Evolutionary conservation across 768 basidiomycete species (phyloP).

Genomic region (Pleurotus giganteus): DNA sequence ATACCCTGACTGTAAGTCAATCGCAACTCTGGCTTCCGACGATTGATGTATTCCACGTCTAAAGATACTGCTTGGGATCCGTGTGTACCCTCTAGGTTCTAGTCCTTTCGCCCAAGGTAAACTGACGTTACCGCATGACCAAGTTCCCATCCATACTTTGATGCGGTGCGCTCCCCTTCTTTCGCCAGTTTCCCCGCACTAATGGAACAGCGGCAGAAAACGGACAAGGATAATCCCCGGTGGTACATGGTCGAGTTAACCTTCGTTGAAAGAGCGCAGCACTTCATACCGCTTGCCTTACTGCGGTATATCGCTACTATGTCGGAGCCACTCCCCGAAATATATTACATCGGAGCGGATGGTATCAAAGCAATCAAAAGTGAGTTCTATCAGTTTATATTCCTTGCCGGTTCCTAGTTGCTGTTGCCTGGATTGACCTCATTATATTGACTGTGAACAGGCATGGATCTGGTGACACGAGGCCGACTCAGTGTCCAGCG

Average conservation of each 20-base stretch:
- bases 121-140: not conserved
- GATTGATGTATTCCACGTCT: conserved; percentile 4
- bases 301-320: conserved; percentile 60
- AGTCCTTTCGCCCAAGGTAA: conserved; percentile 10
- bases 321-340: conserved; percentile 35
- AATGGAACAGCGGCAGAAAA: conserved; percentile 54
- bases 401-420: conserved; percentile 2
- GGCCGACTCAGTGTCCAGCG: conserved; percentile 89
- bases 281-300: conserved; percentile 79
- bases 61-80: conserved; percentile 89
- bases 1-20: conserved; percentile 81
- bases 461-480: conserved; percentile 76
- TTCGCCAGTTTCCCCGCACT: not conserved
- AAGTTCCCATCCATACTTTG: conserved; percentile 77
- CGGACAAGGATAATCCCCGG: conserved; percentile 68
- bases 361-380: conserved; percentile 67
- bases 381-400: conserved; percentile 24
- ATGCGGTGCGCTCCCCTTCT: conserved; percentile 55
- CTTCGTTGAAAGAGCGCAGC: conserved; percentile 58
- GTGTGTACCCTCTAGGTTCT: conserved; percentile 38
- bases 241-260: conserved; percentile 93
- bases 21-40: too few relatives aligned
- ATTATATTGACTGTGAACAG: conserved; percentile 29
- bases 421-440: not conserved
- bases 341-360: conserved; percentile 56